Evolutionary conservation across 2,329 filamentous ascomycete species (phyloP), one percentile per base, ranked within the genome.

Genomic region (Hysterium pulicare): DNA sequence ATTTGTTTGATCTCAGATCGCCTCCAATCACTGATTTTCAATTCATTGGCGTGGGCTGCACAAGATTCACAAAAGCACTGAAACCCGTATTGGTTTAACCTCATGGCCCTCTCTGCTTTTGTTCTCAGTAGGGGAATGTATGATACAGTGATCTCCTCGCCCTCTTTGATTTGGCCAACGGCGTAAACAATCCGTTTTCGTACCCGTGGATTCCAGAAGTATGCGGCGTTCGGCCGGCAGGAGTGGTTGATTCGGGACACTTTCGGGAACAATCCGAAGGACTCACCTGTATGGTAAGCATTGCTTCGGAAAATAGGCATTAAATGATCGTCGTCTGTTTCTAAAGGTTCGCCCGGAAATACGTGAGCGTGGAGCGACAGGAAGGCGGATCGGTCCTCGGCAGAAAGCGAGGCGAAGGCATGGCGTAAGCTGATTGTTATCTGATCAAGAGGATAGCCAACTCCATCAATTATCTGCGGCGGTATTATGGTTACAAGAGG

Each of bases 111-210:
- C 4, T 61, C 56, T 11, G 54, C 47, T 9, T 57, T 55, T 1
- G 51, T 40, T 8, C 54, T 48, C 6, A 69, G 50, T 8, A 70
- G 52, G 3, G 62, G 61, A 16, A 68, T 61, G 48, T 71, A 71
- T 0, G 63, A 67, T 0, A 66, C 62, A 1, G 55, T 61, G 15
- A 71, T 51, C 44, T 72, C 69, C 33, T 71, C 69, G 17, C 69
- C 69, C 30, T 55, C 51, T 7, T 54, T 54, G 34, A 71, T 68
- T 20, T 57, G 58, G 2, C 62, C 50, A 4, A 56, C 60, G 1
- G 68, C 67, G 31, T 65, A 64, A 2, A 69, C 58, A n/a, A 65
- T 50, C 19, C 55, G 47, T 42, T 54, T 60, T 15, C 58, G 54
- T 7, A 57, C 26, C 24, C 50, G 49, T 21, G 55, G 51, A 44